Evolutionary conservation across 75 land plant species (phyloP).

Genomic region (Cryptomeria japonica): DNA sequence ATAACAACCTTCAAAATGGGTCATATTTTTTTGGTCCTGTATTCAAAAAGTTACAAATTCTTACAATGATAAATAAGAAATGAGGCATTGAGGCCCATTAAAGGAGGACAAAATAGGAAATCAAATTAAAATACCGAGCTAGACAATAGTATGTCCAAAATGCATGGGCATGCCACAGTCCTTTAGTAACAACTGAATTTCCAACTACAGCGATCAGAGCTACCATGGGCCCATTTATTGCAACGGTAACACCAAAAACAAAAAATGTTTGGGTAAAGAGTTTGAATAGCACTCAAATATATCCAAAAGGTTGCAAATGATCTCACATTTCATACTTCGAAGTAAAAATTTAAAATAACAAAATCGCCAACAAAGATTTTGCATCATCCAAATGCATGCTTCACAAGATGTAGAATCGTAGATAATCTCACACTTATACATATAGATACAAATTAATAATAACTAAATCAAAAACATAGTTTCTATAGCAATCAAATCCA

Average conservation of each 20-base stretch:
- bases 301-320: neutral
- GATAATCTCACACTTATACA: neutral
- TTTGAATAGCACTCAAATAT: neutral
- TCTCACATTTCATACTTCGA: neutral
- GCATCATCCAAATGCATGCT: neutral
- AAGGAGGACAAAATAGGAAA: neutral
- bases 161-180: slow-evolving; percentile 84
- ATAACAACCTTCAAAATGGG: slow-evolving; percentile 49
- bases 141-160: slow-evolving; percentile 65
- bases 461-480: neutral
- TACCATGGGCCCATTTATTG: slow-evolving; percentile 52
- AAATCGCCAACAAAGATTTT: neutral
- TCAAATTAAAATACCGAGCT: slow-evolving; percentile 30
- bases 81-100: neutral
- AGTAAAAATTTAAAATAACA: neutral
- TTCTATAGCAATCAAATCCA: neutral
- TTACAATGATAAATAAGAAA: neutral
- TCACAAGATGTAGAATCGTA: neutral
- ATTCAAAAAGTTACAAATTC: neutral
- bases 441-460: neutral
- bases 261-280: neutral
- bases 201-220: slow-evolving; percentile 45
- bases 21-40: slow-evolving; percentile 77
- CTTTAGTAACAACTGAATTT: slow-evolving; percentile 67
- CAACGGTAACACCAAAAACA: slow-evolving; percentile 38